A percentile compares a stretch with the other conserved stretches of the same genome.
Evolutionary conservation across 169 alveolate genomes (phyloP).

Genomic region (Toxoplasma gondii): DNA sequence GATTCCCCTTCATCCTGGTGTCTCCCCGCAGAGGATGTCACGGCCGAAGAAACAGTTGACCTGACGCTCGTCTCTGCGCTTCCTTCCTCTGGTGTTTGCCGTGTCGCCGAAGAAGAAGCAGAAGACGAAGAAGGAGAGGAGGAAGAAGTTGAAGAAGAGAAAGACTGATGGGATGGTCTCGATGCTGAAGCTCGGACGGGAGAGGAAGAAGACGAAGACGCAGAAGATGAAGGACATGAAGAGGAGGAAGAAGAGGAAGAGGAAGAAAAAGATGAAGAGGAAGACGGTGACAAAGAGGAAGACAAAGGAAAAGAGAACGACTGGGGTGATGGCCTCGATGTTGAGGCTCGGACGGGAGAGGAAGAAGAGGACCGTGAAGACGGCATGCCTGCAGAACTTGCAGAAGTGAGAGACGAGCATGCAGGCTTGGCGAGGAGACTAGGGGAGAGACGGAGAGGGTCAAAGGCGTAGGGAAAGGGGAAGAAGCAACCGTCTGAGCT

Average conservation of each 20-base stretch:
- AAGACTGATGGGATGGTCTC: too few species aligned
- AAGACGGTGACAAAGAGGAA: background rate
- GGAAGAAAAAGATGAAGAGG: background rate
- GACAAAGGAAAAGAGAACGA: background rate
- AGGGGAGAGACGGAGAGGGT: slow-evolving; percentile 20
- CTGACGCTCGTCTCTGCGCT: background rate
- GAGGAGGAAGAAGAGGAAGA: background rate
- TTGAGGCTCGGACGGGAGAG: background rate
- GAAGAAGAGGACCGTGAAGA: background rate
- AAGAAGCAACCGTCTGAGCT: slow-evolving; percentile 61
- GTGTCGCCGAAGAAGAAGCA: background rate
- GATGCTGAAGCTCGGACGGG: too few species aligned
- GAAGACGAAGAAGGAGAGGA: background rate
- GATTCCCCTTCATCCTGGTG: background rate
- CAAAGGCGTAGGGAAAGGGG: slow-evolving; percentile 54
- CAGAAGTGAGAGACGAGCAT: slow-evolving; percentile 42
- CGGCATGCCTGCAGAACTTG: background rate
- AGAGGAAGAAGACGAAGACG: background rate
- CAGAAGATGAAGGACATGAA: background rate
- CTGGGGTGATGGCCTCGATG: background rate
- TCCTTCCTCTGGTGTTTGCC: background rate
- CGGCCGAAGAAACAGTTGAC: too few species aligned
- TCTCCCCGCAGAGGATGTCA: too few species aligned
- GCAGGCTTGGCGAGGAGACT: slow-evolving; percentile 40
- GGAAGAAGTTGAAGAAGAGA: background rate